Conservation (phyloP, 371 early-diverging fungal species). For the Mucor velutinosus region DNA sequence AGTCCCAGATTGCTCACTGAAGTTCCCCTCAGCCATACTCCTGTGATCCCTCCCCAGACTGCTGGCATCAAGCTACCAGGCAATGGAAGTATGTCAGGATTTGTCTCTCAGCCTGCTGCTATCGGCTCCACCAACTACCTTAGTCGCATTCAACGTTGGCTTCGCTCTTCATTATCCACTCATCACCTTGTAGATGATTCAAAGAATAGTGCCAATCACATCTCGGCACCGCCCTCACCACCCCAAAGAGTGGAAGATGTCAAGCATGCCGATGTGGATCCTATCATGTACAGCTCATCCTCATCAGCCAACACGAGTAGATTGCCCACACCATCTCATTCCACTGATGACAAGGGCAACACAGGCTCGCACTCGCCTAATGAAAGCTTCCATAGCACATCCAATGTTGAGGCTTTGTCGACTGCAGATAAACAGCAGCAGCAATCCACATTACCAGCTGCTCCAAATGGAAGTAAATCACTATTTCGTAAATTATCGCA, state of each 20-base stretch:
- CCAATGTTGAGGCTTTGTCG: neutral
- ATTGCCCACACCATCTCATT: slow-evolving; percentile 15
- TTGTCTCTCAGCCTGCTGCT: slow-evolving; percentile 36
- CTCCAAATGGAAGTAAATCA: slow-evolving; percentile 20
- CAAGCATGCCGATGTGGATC: slow-evolving; percentile 14
- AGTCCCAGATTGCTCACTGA: slow-evolving; percentile 18
- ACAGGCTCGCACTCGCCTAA: neutral
- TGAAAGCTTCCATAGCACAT: slow-evolving; percentile 5
- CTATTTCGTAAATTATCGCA: slow-evolving; percentile 30
- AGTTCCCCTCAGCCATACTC: slow-evolving; percentile 24
- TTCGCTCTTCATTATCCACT: slow-evolving; percentile 45
- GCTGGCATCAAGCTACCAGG: slow-evolving; percentile 10
- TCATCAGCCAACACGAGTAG: neutral
- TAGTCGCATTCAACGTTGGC: slow-evolving; percentile 47
- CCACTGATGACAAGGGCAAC: slow-evolving; percentile 12
- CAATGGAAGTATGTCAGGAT: slow-evolving; percentile 22
- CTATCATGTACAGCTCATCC: neutral
- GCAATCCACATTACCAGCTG: neutral
- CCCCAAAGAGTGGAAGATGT: slow-evolving; percentile 15
- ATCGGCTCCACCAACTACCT: slow-evolving; percentile 41
- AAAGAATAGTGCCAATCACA: neutral
- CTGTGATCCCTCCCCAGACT: neutral
- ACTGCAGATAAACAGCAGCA: neutral
- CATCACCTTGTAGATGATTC: slow-evolving; percentile 26
- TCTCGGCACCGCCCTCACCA: slow-evolving; percentile 13